Conservation (phyloP, 169 alveolate species). For the Plasmodium vivax region DNA sequence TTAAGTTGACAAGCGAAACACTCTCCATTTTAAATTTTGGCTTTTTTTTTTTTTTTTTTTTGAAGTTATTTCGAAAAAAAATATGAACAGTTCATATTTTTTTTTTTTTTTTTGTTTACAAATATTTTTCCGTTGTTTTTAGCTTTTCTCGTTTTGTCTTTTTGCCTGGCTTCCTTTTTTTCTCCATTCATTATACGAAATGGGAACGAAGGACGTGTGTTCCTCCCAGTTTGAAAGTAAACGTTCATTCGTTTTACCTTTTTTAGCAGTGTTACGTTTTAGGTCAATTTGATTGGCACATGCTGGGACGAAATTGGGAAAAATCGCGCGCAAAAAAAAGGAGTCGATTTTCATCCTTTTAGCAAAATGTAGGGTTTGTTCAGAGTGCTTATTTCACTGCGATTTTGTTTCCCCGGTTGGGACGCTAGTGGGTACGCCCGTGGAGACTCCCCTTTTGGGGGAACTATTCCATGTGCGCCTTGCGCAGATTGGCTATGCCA, state of each 20-base stretch:
- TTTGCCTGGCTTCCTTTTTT: background rate
- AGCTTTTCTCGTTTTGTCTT: background rate
- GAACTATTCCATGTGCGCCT: background rate
- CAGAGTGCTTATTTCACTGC: background rate
- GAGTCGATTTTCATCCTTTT: background rate
- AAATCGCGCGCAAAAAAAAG: background rate
- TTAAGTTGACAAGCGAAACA: background rate
- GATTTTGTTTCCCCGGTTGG: background rate
- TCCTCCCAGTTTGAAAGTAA: constrained; percentile 11
- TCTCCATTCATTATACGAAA: background rate
- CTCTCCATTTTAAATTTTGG: constrained; percentile 12
- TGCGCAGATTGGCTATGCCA: background rate
- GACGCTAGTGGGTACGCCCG: background rate
- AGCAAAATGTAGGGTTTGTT: background rate
- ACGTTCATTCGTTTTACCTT: constrained; percentile 5
- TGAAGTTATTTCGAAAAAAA: constrained; percentile 15
- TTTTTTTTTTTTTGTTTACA: constrained; percentile 4
- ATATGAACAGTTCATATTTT: constrained; percentile 13
- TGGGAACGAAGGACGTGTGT: background rate
- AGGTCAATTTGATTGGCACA: background rate
- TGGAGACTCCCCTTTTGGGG: background rate
- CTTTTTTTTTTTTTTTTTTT: constrained; percentile 15
- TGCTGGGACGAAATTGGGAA: background rate
- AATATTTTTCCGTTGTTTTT: constrained; percentile 14
- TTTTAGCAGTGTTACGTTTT: background rate